Conservation (phyloP, 768 basidiomycete species). For the Dentipellis sp. region DNA sequence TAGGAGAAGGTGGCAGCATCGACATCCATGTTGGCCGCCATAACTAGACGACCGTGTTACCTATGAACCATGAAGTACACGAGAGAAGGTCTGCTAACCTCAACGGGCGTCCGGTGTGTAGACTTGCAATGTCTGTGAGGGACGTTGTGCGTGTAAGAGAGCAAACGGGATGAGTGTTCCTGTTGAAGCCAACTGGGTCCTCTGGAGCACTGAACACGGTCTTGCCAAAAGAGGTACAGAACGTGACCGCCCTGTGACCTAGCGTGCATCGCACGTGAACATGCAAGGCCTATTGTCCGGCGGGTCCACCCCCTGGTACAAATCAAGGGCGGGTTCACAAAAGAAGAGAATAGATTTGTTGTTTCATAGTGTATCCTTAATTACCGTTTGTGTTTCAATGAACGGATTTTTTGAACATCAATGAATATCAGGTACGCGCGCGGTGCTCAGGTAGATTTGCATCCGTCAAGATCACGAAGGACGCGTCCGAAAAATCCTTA, state of each 20-base stretch:
- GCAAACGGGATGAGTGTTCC: background rate
- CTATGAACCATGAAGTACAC: too few relatives aligned
- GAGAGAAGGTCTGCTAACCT: too few relatives aligned
- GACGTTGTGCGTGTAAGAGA: background rate
- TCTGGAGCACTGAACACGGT: background rate
- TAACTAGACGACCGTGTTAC: background rate
- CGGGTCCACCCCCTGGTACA: background rate
- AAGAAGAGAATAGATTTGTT: background rate
- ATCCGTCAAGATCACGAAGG: too few relatives aligned
- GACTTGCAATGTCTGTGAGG: too few relatives aligned
- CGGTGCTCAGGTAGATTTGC: too few relatives aligned
- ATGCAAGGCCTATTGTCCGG: background rate
- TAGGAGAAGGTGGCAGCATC: conserved; percentile 3
- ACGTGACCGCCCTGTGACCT: background rate
- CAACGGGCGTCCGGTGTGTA: too few relatives aligned
- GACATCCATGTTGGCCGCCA: conserved; percentile 14
- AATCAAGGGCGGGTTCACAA: too few relatives aligned
- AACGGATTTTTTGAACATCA: too few relatives aligned
- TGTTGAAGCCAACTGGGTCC: background rate
- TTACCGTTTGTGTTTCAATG: too few relatives aligned
- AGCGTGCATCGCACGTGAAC: background rate
- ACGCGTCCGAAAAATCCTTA: too few relatives aligned
- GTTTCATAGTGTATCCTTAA: too few relatives aligned
- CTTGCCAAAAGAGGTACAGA: background rate
- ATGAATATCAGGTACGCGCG: too few relatives aligned